Evolutionary conservation across 371 early-diverging fungal genomes (phyloP).

Genomic region (Haplosporangium sp.): DNA sequence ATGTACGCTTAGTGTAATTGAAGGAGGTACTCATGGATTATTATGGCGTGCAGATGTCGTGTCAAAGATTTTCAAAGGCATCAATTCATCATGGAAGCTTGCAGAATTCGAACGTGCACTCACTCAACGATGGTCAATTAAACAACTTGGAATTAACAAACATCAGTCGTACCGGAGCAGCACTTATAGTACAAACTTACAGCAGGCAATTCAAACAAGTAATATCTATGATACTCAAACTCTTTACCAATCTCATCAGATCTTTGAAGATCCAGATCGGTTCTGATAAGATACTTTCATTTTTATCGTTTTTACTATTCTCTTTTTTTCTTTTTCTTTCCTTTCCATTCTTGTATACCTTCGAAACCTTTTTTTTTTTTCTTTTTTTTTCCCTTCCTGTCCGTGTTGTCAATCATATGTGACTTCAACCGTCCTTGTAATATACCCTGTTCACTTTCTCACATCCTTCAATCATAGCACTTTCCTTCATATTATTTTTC

Average conservation of each 20-base stretch:
- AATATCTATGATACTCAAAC: slow-evolving; percentile 51
- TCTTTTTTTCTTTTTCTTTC: neutral
- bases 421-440: slow-evolving; percentile 1
- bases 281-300: slow-evolving; percentile 18
- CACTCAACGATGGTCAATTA: slow-evolving; percentile 55
- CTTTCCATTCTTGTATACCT: slow-evolving; percentile 10
- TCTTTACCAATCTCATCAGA: slow-evolving; percentile 38
- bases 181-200: slow-evolving; percentile 39
- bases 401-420: neutral
- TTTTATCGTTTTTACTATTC: neutral
- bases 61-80: slow-evolving; percentile 57
- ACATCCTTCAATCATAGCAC: neutral
- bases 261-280: slow-evolving; percentile 53
- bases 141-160: slow-evolving; percentile 53
- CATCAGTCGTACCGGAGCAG: slow-evolving; percentile 52
- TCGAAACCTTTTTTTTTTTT: neutral
- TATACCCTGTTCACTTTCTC: slow-evolving; percentile 1
- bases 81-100: slow-evolving; percentile 54
- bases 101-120: slow-evolving; percentile 56
- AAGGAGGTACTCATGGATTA: slow-evolving; percentile 58
- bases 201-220: slow-evolving; percentile 55
- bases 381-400: neutral
- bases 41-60: slow-evolving; percentile 58
- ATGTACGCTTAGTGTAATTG: slow-evolving; percentile 56
- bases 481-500: neutral